Conservation (phyloP, 768 basidiomycete genomes). For the Mycena filopes region DNA sequence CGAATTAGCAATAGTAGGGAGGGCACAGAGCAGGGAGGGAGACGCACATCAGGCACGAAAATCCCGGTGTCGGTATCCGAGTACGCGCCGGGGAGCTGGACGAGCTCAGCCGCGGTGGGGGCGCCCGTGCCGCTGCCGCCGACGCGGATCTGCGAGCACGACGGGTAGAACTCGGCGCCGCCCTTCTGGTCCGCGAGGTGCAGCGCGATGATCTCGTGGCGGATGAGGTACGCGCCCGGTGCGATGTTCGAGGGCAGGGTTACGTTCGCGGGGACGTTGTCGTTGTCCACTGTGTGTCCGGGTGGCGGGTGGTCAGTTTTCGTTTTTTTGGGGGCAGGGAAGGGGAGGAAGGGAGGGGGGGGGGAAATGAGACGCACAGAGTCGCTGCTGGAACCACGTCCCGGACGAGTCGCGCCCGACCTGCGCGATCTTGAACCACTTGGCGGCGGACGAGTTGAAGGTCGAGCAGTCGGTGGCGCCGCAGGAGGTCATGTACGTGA, state of each 20-base stretch:
- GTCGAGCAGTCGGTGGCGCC: constrained; percentile 54
- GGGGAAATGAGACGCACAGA: constrained; percentile 52
- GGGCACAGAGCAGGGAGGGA: background rate
- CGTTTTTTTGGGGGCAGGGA: background rate
- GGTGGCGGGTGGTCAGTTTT: background rate
- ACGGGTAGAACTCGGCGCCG: constrained; percentile 70
- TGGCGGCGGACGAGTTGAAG: constrained; percentile 52
- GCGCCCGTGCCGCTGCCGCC: constrained; percentile 50
- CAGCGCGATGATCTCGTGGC: constrained; percentile 68
- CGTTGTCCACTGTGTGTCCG: background rate
- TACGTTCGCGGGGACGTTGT: constrained; percentile 40
- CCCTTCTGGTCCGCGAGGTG: constrained; percentile 57
- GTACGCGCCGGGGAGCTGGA: constrained; percentile 65
- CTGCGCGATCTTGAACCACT: constrained; percentile 63
- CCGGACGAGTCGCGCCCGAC: constrained; percentile 44
- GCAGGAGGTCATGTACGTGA: constrained; percentile 65
- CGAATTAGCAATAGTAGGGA: too few species aligned
- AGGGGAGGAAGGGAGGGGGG: background rate
- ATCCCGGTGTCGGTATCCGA: constrained; percentile 64
- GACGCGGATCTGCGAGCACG: constrained; percentile 58
- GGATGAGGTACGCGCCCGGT: constrained; percentile 63
- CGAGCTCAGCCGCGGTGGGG: constrained; percentile 48
- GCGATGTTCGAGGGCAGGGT: constrained; percentile 50
- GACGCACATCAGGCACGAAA: constrained; percentile 52
- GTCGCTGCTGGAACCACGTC: constrained; percentile 50